Base-by-base conservation (phyloP, 495 filamentous ascomycete genomes). In the Tuber indicum region DNA sequence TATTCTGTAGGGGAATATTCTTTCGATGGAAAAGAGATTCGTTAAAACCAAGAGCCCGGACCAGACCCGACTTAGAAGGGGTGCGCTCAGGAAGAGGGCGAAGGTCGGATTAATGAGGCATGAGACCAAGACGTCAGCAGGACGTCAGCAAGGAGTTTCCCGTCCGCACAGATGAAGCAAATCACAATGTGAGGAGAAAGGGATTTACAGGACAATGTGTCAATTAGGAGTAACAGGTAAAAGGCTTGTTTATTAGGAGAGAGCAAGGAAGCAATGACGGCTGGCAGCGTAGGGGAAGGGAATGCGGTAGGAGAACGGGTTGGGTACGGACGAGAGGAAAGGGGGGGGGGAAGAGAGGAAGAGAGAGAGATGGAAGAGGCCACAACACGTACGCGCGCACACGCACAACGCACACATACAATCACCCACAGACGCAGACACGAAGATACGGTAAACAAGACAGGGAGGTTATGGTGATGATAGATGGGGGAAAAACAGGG, bases 71-170 rank as follows among this genome's bases (percentile, higher is more conserved):
- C 58, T 16, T 36, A 66, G 58, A 66, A 17, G 1, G 58, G 58
- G 58, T 66, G 58, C 32, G 26, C 58, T 66, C 58, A 17, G 58
- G 58, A 36, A 66, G 58, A 36, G 58, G 58, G 58, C 26, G 58
- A 66, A 66, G 4, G 58, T 36, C 58, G 58, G 58, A 66, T 26
- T 66, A 66, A 66, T 14, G 58, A 66, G 58, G 58, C 58, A 66
- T 66, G 58, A 66, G 58, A 66, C 58, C 58, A 66, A 32, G 58
- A 66, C 58, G 58, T 66, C 58, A 66, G 58, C 58, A 66, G 58
- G 58, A 66, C 58, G 58, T 66, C 58, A 66, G 58, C 58, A 66
- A 36, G 58, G 58, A 66, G 58, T 66, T 66, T 26, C 19, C 58
- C 58, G 58, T 32, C 58, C 58, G 58, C 58, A 26, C 26, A 36